phyloP scores from a whole-genome alignment of 345 rosid genomes.

The Eucalyptus regnans region DNA sequence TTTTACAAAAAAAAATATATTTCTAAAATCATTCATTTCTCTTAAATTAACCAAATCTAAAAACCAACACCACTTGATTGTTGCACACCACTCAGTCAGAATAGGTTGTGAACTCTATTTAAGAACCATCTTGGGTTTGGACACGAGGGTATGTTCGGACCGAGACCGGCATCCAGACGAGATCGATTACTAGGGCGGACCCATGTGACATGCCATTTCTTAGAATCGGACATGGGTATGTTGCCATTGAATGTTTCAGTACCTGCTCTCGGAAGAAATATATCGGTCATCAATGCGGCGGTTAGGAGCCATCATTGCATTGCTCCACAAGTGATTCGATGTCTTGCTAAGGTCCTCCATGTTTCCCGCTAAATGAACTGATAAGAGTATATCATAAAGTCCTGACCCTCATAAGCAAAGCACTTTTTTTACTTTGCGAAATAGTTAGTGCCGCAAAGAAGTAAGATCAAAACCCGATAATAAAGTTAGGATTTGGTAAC shows the following conservation, averaged over 20 bases:
- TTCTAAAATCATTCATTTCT: neutral
- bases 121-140: neutral
- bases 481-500: too few relatives aligned
- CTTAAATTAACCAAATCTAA: neutral
- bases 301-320: neutral
- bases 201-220: neutral
- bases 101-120: neutral
- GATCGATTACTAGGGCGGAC: neutral
- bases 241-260: neutral
- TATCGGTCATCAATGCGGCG: neutral
- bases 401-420: neutral
- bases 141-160: neutral
- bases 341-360: neutral
- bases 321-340: neutral
- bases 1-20: too few relatives aligned
- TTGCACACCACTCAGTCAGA: neutral
- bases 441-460: too few relatives aligned
- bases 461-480: neutral
- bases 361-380: neutral
- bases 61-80: neutral
- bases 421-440: neutral
- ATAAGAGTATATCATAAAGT: fast-evolving
- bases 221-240: neutral
- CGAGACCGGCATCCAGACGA: neutral
- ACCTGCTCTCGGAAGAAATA: neutral